Conservation (phyloP, 2,329 filamentous ascomycete species). For the Chrysosporium keratinophilum region DNA sequence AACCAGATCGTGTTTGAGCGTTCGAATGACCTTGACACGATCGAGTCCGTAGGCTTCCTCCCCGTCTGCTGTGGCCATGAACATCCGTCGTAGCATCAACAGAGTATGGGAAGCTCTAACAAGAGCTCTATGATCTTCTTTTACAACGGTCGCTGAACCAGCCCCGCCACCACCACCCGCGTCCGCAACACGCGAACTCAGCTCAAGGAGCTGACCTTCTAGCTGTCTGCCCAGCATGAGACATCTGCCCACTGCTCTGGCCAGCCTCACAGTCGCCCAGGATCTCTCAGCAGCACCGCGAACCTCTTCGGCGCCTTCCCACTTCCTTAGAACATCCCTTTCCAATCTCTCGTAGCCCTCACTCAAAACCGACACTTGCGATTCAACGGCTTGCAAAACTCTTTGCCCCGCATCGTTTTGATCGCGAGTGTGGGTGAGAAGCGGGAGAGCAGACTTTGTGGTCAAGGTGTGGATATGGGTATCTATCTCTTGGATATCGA, state of each 20-base stretch:
- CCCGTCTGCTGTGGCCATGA: constrained; percentile 55
- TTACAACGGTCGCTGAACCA: constrained; percentile 26
- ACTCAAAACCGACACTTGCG: constrained; percentile 68
- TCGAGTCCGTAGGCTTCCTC: constrained; percentile 70
- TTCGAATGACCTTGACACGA: constrained; percentile 59
- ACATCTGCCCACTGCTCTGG: constrained; percentile 64
- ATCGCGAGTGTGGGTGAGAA: constrained; percentile 65
- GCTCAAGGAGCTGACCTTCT: constrained; percentile 71
- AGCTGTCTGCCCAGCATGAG: constrained; percentile 75
- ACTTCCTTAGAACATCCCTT: constrained; percentile 73
- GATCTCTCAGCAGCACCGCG: constrained; percentile 65
- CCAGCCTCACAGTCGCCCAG: constrained; percentile 68
- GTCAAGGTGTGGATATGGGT: constrained; percentile 88
- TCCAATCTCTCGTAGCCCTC: constrained; percentile 78
- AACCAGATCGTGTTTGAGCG: constrained; percentile 59
- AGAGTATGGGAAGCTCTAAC: constrained; percentile 75
- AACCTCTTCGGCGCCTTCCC: constrained; percentile 77
- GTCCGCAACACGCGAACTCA: constrained; percentile 36
- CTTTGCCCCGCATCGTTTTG: constrained; percentile 62
- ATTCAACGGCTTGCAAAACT: constrained; percentile 66
- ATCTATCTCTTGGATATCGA: constrained; percentile 94
- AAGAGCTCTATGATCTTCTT: constrained; percentile 64
- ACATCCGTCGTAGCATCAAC: constrained; percentile 61
- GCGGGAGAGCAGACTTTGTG: constrained; percentile 68
- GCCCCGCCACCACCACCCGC: neutral